Conservation (phyloP, 108 stramenopile species). For the Discostella stelligeroides region DNA sequence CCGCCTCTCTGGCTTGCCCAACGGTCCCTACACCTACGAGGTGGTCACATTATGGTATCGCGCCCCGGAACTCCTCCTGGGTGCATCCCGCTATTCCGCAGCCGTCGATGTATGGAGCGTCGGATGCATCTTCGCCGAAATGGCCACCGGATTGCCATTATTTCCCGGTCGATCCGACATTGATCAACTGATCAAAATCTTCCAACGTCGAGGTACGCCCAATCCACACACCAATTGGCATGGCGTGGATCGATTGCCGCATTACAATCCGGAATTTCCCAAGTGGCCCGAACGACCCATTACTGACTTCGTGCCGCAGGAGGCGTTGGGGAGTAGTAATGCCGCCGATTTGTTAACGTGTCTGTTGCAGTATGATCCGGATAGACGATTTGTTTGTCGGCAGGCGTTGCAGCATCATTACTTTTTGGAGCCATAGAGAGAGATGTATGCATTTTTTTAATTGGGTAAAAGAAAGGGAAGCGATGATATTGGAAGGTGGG, state of each 20-base stretch:
- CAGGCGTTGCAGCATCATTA: conserved; percentile 85
- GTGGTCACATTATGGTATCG: conserved; percentile 99
- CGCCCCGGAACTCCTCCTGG: conserved; percentile 95
- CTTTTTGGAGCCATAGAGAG: conserved; percentile 51
- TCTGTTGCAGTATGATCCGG: conserved; percentile 87
- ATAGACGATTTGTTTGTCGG: conserved; percentile 83
- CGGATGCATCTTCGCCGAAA: conserved; percentile 98
- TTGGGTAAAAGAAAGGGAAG: too few species aligned
- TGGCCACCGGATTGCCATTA: conserved; percentile 89
- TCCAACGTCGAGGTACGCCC: conserved; percentile 92
- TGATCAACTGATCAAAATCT: conserved; percentile 91
- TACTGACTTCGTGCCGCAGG: conserved; percentile 80
- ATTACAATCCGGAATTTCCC: conserved; percentile 92
- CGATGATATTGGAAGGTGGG: too few species aligned
- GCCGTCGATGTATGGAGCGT: conserved; percentile 96
- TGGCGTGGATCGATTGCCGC: conserved; percentile 82
- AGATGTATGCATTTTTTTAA: too few species aligned
- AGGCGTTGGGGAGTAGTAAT: conserved; percentile 63
- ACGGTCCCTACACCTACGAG: conserved; percentile 85
- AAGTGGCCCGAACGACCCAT: conserved; percentile 84
- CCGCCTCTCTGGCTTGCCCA: conserved; percentile 82
- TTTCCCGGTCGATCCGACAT: conserved; percentile 87
- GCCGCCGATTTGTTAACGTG: conserved; percentile 79
- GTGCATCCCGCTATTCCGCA: conserved; percentile 85
- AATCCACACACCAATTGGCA: conserved; percentile 84